Evolutionary conservation across 805 yeast genomes (phyloP).

Genomic region (Candida verbasci): DNA sequence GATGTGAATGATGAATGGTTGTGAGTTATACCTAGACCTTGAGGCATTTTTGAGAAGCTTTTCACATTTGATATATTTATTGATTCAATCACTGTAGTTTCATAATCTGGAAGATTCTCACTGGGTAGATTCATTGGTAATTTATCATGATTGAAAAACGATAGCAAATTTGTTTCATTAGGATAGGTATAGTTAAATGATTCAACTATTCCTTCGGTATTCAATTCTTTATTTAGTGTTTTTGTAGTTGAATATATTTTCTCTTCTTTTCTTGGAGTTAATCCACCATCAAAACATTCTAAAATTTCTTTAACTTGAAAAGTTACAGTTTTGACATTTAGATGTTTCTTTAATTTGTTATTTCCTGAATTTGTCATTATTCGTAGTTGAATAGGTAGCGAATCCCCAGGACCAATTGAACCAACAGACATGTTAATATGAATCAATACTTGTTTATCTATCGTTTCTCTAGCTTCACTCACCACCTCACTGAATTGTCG

Average conservation of each 20-base stretch:
- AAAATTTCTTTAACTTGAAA: conserved; percentile 51
- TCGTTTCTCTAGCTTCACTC: conserved; percentile 38
- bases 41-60: conserved; percentile 19
- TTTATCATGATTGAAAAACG: conserved; percentile 14
- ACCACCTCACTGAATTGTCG: conserved; percentile 53
- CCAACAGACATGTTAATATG: conserved; percentile 46
- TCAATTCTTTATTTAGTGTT: conserved; percentile 17
- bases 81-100: conserved; percentile 10
- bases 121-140: background rate
- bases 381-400: conserved; percentile 33
- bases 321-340: conserved; percentile 41
- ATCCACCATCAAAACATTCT: conserved; percentile 50
- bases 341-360: conserved; percentile 23
- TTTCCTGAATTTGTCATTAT: conserved; percentile 36
- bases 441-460: conserved; percentile 45
- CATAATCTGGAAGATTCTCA: conserved; percentile 4
- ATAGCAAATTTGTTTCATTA: conserved; percentile 30
- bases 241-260: conserved; percentile 32
- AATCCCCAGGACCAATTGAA: conserved; percentile 58
- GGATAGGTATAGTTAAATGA: conserved; percentile 28
- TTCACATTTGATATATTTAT: conserved; percentile 8
- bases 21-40: conserved; percentile 41
- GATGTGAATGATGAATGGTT: conserved; percentile 50
- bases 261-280: conserved; percentile 44
- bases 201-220: conserved; percentile 23